These are phyloP conservation scores for Wickerhamiella azyma DNA, from an alignment of 805 yeast genomes.

Conservation along the genomic window DNA sequence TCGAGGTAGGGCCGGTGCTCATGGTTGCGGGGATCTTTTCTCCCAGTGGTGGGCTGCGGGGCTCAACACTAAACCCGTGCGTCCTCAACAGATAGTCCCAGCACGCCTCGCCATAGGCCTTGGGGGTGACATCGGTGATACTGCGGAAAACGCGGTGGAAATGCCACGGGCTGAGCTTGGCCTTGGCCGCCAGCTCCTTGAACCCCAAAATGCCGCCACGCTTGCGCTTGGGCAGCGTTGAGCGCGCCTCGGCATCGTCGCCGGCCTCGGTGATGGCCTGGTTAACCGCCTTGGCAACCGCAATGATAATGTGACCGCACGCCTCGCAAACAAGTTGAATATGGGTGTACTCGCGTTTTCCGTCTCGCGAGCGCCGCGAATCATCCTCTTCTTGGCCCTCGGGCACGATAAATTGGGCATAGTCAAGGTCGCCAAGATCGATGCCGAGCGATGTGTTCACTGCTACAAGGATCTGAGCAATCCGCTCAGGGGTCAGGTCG, in stretches of 20 bases:
- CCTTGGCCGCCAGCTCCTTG: conserved; percentile 75
- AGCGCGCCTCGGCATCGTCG: conserved; percentile 16
- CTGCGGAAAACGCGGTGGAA: conserved; percentile 81
- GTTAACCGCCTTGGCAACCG: conserved; percentile 43
- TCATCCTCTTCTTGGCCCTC: conserved; percentile 9
- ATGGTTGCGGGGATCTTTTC: background rate
- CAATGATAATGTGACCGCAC: conserved; percentile 69
- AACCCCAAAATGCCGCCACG: conserved; percentile 37
- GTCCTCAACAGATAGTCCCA: conserved; percentile 26
- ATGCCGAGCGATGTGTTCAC: conserved; percentile 17
- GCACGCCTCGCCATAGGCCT: conserved; percentile 77
- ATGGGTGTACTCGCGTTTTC: conserved; percentile 29
- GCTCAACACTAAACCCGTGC: conserved; percentile 19
- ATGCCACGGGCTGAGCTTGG: conserved; percentile 81
- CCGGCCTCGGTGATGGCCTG: conserved; percentile 21
- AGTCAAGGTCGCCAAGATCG: conserved; percentile 17
- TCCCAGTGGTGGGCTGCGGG: conserved; percentile 7
- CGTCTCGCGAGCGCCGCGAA: conserved; percentile 3
- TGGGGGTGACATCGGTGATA: conserved; percentile 77
- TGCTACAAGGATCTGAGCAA: conserved; percentile 3
- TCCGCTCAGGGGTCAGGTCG: background rate
- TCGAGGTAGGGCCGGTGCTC: background rate
- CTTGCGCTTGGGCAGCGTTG: conserved; percentile 23
- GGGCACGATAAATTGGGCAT: conserved; percentile 14
- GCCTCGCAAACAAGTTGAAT: conserved; percentile 59